phyloP scores from a whole-genome alignment of 139 green algal genomes.

The Tetradesmus lagerheimii region DNA sequence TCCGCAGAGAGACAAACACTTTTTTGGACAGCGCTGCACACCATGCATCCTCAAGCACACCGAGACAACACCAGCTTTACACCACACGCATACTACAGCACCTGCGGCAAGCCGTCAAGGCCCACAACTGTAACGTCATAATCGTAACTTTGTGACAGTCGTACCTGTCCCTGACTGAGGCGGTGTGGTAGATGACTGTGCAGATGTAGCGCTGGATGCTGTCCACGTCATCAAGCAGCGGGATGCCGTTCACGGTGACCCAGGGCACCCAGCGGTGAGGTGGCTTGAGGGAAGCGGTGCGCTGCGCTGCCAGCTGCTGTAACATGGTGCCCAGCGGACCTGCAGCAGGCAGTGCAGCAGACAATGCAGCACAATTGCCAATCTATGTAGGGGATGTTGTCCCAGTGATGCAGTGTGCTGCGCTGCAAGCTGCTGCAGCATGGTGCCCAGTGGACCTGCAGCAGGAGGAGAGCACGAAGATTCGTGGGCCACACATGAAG shows the following conservation, averaged over 20 bases:
- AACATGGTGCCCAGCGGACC: background rate
- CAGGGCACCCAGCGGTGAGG: slow-evolving; percentile 22
- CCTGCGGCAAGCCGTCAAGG: no score
- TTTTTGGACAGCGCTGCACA: no score
- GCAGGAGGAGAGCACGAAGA: background rate
- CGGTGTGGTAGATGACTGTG: background rate
- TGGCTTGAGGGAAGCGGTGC: background rate
- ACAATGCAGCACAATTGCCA: background rate
- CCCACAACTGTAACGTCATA: no score
- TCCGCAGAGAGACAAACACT: no score
- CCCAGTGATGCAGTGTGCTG: slow-evolving; percentile 20
- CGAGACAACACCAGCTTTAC: no score
- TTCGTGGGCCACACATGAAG: no score
- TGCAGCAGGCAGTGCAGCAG: background rate
- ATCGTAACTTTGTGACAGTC: no score
- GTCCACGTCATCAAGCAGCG: slow-evolving; percentile 24
- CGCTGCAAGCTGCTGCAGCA: background rate
- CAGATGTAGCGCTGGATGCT: slow-evolving; percentile 10
- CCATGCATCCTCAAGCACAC: no score
- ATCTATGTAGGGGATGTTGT: no score
- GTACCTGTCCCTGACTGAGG: background rate
- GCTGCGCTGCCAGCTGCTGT: slow-evolving; percentile 24
- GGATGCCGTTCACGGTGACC: slow-evolving; percentile 37
- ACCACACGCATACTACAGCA: no score
- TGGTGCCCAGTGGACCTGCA: slow-evolving; percentile 5